A percentile compares a stretch with the other conserved stretches of the same genome.
phyloP scores from a whole-genome alignment of 2,329 filamentous ascomycete genomes.

The Endothia cerciana region DNA sequence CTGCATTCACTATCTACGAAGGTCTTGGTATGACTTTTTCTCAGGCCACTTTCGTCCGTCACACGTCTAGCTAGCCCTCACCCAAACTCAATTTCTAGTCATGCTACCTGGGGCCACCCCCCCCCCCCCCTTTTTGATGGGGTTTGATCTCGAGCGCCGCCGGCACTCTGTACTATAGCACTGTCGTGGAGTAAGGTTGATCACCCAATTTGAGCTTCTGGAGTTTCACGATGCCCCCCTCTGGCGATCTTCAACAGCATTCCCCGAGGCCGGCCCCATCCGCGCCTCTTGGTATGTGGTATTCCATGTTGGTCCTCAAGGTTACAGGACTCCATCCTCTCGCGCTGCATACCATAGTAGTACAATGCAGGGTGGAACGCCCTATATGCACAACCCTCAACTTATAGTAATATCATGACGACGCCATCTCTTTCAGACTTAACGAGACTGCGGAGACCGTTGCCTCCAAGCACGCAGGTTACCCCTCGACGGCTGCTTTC shows the following conservation, averaged over 20 bases:
- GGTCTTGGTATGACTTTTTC: constrained; percentile 6
- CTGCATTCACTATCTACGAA: background rate
- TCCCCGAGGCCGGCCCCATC: background rate
- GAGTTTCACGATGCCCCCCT: background rate
- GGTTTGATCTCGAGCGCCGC: background rate
- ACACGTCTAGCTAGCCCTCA: constrained; percentile 1
- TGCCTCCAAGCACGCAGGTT: background rate
- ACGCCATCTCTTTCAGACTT: background rate
- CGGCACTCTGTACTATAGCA: background rate
- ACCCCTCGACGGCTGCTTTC: constrained; percentile 3
- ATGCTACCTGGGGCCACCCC: constrained; percentile 4
- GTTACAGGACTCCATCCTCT: background rate
- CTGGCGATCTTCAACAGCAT: background rate
- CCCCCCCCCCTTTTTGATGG: background rate
- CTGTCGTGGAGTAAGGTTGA: background rate
- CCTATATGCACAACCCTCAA: constrained; percentile 5
- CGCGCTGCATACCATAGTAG: too few species aligned
- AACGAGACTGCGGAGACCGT: background rate
- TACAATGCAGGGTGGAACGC: background rate
- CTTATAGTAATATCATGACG: constrained; percentile 5
- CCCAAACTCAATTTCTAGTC: constrained; percentile 12
- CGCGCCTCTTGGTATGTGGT: background rate
- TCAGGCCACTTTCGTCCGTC: constrained; percentile 2
- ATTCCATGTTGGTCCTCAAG: background rate
- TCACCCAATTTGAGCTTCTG: constrained; percentile 3